Base-by-base conservation (phyloP, 495 filamentous ascomycete species). In the Aspergillus diversus region DNA sequence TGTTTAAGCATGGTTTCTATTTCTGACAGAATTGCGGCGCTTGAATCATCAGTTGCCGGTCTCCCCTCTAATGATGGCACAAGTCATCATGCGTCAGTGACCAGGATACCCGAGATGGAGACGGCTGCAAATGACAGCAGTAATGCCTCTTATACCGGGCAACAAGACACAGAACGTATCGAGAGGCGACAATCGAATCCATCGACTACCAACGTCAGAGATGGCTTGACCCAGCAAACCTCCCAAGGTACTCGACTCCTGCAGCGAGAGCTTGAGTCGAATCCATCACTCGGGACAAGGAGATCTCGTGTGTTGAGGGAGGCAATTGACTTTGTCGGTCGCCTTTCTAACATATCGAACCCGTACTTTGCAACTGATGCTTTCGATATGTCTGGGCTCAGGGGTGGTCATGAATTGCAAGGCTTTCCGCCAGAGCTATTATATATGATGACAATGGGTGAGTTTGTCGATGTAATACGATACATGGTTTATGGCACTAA, bases 381-480 rank as follows among this genome's bases (percentile, higher is more conserved):
- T 11, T 15, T 7, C 11, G 17, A 57, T n/a, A 7, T 17, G 8
- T 35, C 55, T 9, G 37, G 17, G 11, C 5, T 17, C 7, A 13
- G 35, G 3, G 55, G 13, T 17, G 55, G 17, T n/a, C 5, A 13
- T 7, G 39, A 57, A 43, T 31, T 17, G 12, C 15, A 57, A 13
- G 17, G 15, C 7, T 57, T 57, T 31, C 37, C 55, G 12, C 34
- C 37, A 12, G 55, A 57, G 17, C 15, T 43, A 47, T 46, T 39
- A 5, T 43, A 46, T 31, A 57, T 57, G 55, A 57, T 57, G 55
- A 21, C 55, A 12, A 47, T 42, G 15, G 17, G 55, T 57, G 5
- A 43, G 55, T 57, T 7, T 11, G 34, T 5, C 0, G n/a, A n/a
- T 11, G 21, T 47, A 46, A 48, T 39, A 58, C 33, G 32, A 34